Base-by-base conservation (phyloP, 441 rosid species). In the Populus hybrid region DNA sequence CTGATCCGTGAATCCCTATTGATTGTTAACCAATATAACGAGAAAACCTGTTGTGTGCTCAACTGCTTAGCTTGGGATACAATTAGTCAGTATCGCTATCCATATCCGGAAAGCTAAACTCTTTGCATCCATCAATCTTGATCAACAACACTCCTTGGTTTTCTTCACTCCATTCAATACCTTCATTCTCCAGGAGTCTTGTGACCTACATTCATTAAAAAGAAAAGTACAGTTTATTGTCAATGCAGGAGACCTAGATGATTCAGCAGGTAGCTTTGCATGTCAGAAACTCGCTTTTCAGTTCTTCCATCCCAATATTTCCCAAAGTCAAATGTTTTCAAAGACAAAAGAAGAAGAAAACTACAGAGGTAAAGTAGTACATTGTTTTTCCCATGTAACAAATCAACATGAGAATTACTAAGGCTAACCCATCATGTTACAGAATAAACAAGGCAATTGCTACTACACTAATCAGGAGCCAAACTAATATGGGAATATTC, bases 91-190 rank as follows among this genome's bases (percentile, higher is more conserved):
- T 46, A 77, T 94, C 95, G 18, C 92, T 87, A 28, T 85, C 89
- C n/a, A 88, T 76, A 67, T 89, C 93, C 83, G 85, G 82, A 87
- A 95, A 95, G 88, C 84, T 86, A 78, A 85, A 93, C 82, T 92
- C 91, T 75, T 88, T 86, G 81, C 72, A 70, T 16, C 90, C 93
- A 5, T 83, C 90, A 76, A 92, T 79, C 85, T 89, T 90, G 78
- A 95, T 82, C 66, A 95, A 81, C 72, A 95, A 34, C 20, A 91
- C 89, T 67, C 98, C 99, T 57, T 69, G 86, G 87, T 95, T 95
- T 85, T 95, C 96, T 85, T 93, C 94, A 16, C 76, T 85, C 85
- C 89, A 92, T 59, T 75, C 70, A 42, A 95, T 80, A 32, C 88
- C 86, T 87, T 92, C 99, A 73, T 84, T 80, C 79, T 88, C 89